Base-by-base conservation (phyloP, 2,329 filamentous ascomycete species). In the Harringtonia lauricola region DNA sequence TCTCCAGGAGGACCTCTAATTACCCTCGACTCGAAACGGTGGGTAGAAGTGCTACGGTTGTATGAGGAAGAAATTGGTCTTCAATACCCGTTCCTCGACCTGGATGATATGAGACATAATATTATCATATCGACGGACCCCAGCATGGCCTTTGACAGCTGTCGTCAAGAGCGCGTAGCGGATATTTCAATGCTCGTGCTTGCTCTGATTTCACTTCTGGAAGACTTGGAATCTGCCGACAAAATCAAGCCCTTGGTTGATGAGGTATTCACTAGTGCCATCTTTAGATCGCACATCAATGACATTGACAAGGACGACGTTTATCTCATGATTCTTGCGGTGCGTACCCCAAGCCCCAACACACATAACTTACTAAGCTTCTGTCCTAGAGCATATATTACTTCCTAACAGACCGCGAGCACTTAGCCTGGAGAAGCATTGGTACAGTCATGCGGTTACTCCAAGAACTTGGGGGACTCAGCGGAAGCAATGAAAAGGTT, bases 51-150 rank as follows among this genome's bases (percentile, higher is more conserved):
- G 8, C 18, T 41, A 2, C 22, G 14, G 5, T 17, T 17, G 5
- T 41, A 41, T 19, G 19, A 41, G 10, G 39, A 41, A 17, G 39
- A 41, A 19, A 22, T 41, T n/a, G 39, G 39, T 9, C 39, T 41
- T 10, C 31, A 41, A 22, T 41, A 41, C 28, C 39, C 39, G 2
- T 41, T 41, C 22, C 21, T 41, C 19, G 39, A 41, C 10, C 14
- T 41, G 5, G 19, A 35, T 14, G 10, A 19, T 9, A 19, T 41
- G n/a, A 18, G 19, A 10, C 10, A 12, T 9, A 31, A 41, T 19
- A 31, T 41, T 14, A 6, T 18, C 19, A n/a, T 14, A 15, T 21
- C 15, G 8, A 21, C 12, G 7, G 9, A 9, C 7, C 28, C 15
- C 18, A 24, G 19, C 12, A 17, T 21, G 10, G 39, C 26, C 28